These are phyloP conservation scores for Cyclotella atomus DNA, from an alignment of 108 stramenopile genomes.

Conservation along the genomic window DNA sequence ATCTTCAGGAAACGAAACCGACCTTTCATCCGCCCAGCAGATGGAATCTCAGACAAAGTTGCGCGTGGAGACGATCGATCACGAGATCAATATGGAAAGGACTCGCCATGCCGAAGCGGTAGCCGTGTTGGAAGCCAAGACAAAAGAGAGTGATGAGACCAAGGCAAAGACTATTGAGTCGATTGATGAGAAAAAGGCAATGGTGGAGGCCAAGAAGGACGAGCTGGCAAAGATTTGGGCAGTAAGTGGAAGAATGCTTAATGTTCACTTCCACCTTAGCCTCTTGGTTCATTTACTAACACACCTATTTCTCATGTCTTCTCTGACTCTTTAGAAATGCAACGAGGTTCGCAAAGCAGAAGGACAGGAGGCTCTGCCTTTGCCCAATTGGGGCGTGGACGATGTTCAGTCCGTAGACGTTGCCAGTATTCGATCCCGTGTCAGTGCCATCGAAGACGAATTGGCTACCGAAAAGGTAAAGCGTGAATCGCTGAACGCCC, in stretches of 20 bases:
- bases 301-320: too few species aligned
- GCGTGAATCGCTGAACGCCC: constrained; percentile 14
- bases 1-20: constrained; percentile 26
- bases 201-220: constrained; percentile 46
- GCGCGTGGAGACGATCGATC: constrained; percentile 54
- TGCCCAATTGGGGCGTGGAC: constrained; percentile 46
- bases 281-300: too few species aligned
- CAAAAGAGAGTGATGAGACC: constrained; percentile 29
- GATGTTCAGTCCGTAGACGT: constrained; percentile 49
- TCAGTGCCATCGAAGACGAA: constrained; percentile 28
- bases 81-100: constrained; percentile 54
- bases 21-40: constrained; percentile 53
- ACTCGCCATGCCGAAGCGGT: constrained; percentile 42
- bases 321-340: constrained; percentile 23
- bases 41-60: constrained; percentile 57
- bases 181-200: constrained; percentile 37
- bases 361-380: constrained; percentile 29
- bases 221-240: constrained; percentile 44
- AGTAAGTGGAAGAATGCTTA: neutral
- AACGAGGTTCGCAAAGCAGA: constrained; percentile 39
- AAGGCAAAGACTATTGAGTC: constrained; percentile 39
- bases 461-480: constrained; percentile 22
- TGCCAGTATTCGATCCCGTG: constrained; percentile 41
- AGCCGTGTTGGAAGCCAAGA: constrained; percentile 16
- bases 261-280: too few species aligned